Evolutionary conservation across 192 early-diverging fungal genomes (phyloP).

Genomic region (Backusella westeae): DNA sequence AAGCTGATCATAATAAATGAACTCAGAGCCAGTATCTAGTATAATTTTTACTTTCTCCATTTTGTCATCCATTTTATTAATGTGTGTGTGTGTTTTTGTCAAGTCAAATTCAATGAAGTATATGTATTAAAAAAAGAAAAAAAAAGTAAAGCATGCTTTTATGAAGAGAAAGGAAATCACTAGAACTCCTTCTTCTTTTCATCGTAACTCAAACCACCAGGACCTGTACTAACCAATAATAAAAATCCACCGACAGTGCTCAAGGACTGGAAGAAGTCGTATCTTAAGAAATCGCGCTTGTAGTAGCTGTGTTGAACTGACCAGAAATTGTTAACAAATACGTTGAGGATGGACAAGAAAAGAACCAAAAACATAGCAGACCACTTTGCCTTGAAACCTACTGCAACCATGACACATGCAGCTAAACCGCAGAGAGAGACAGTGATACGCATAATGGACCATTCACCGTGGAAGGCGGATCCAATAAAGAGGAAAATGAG

Average conservation of each 20-base stretch:
- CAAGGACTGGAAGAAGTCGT: slow-evolving; percentile 99
- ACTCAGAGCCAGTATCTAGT: background rate
- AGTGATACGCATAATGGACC: slow-evolving; percentile 65
- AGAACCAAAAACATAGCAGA: slow-evolving; percentile 92
- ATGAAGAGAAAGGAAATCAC: background rate
- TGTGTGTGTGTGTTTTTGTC: background rate
- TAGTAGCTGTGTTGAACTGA: slow-evolving; percentile 82
- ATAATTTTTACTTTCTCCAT: background rate
- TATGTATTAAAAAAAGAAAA: background rate
- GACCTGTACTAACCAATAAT: slow-evolving; percentile 87
- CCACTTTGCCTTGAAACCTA: slow-evolving; percentile 98
- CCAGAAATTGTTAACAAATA: slow-evolving; percentile 98
- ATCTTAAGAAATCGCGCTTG: slow-evolving; percentile 92
- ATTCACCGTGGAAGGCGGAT: slow-evolving; percentile 84
- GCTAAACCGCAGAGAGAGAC: slow-evolving; percentile 74
- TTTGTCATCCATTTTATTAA: slow-evolving; percentile 1
- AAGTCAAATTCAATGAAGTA: background rate
- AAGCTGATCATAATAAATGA: background rate
- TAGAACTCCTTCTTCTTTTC: slow-evolving; percentile 97
- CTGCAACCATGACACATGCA: slow-evolving; percentile 92
- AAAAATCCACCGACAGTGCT: slow-evolving; percentile 97
- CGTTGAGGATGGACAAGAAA: slow-evolving; percentile 86
- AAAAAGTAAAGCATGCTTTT: background rate
- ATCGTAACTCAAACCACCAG: slow-evolving; percentile 91
- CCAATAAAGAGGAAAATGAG: slow-evolving; percentile 91